Evolutionary conservation across 805 yeast species (phyloP), one percentile per base, ranked within the genome.

Genomic region (Candida orba): DNA sequence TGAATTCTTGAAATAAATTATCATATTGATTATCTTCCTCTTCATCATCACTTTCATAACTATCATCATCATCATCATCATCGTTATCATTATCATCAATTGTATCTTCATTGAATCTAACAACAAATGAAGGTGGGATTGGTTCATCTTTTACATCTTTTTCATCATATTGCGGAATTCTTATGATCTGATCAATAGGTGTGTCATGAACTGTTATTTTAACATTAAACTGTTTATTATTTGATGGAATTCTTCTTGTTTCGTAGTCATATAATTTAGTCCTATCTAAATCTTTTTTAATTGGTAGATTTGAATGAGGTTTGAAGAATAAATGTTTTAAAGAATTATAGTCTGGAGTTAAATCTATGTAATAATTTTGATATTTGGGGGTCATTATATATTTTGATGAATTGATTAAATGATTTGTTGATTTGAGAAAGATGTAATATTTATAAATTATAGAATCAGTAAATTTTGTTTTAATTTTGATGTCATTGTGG

Each of bases 91-190:
- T 22, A 9, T 39, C 40, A 15, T 36, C 35, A 13, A 39, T 34
- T 14, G 34, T 37, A 9, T 42, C 44, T 7, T 45, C 40, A 6
- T 30, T 42, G 31, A 40, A 57, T 20, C 46, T 49, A n/a, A 57
- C 38, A 2, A 50, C 45, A 42, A 56, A 52, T 1, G 60, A 44
- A 1, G 61, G 61, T 3, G 61, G 61, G 4, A 48, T 43, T 13
- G 49, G 47, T 36, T 56, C 59, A 29, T 50, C 45, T 8, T 50
- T 53, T 10, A 25, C 6, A 5, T 50, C 50, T 2, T 44, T 46
- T 9, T 49, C 52, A 5, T 56, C 54, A 13, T 41, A 37, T 25
- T 43, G 43, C 1, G 61, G 61, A 6, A 53, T 46, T 33, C 47
- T 52, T 1, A 57, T 54, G 37, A 57, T 54, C 38, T 51, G 51